phyloP scores from a whole-genome alignment of 2,329 filamentous ascomycete species.

The Cladosporium sp. region DNA sequence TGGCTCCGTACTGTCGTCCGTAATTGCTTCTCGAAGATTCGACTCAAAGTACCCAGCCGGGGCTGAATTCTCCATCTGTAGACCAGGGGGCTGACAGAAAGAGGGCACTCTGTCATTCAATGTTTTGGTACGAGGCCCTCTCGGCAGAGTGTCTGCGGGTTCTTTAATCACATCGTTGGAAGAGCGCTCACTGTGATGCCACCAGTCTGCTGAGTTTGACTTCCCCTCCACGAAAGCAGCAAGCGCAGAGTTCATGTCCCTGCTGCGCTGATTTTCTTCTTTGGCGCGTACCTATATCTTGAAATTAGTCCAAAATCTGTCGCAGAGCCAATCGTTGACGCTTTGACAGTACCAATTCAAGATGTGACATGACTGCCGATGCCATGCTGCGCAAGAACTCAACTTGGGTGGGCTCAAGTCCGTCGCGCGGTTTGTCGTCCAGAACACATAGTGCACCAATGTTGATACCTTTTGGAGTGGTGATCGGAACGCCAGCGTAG shows the following conservation, averaged over 20 bases:
- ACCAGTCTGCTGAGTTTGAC: constrained; percentile 12
- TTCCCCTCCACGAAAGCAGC: constrained; percentile 44
- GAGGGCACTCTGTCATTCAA: not conserved
- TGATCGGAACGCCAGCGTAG: constrained; percentile 63
- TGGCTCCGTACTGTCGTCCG: not conserved
- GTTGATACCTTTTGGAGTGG: constrained; percentile 56
- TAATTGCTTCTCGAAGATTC: not conserved
- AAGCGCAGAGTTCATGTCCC: constrained; percentile 56
- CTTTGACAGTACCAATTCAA: constrained; percentile 53
- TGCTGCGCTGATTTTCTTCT: constrained; percentile 55
- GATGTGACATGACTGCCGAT: constrained; percentile 60
- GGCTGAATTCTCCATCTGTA: not conserved
- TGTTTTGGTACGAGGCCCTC: not conserved
- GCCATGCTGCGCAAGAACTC: constrained; percentile 60
- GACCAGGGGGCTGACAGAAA: not conserved
- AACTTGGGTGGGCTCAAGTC: constrained; percentile 50
- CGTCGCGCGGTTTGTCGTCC: constrained; percentile 56
- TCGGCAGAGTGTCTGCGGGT: not conserved
- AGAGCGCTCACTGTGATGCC: not conserved
- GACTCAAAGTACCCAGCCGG: not conserved
- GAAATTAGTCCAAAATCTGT: not conserved
- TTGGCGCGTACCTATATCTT: constrained; percentile 41
- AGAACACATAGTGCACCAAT: constrained; percentile 63
- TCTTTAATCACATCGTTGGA: not conserved
- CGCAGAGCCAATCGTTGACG: not conserved